These are phyloP conservation scores for Vitis labrusca DNA, from an alignment of 164 flowering plant species.

Conservation along the genomic window DNA sequence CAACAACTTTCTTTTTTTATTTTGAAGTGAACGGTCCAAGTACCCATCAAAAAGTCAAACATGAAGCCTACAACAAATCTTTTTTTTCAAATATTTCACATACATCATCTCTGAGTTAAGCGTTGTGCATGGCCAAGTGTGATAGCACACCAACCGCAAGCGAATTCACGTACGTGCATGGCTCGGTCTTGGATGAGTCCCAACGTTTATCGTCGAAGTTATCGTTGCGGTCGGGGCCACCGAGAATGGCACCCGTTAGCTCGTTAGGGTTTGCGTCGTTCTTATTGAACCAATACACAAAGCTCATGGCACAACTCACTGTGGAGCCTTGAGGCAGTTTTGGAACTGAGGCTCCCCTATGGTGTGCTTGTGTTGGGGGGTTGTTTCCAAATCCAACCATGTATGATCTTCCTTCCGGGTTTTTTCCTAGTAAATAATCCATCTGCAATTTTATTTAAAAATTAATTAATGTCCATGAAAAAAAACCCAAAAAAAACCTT, in stretches of 20 bases:
- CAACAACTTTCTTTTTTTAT: too few relatives aligned
- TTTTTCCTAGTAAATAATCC: constrained; percentile 78
- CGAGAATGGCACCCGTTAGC: constrained; percentile 89
- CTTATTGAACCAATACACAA: constrained; percentile 47
- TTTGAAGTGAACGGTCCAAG: too few relatives aligned
- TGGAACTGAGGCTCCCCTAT: constrained; percentile 86
- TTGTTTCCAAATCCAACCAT: constrained; percentile 90
- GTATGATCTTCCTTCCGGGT: constrained; percentile 72
- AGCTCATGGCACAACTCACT: constrained; percentile 68
- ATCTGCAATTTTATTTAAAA: constrained; percentile 43
- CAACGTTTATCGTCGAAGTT: constrained; percentile 61
- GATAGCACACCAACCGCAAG: constrained; percentile 50
- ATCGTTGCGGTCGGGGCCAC: constrained; percentile 83
- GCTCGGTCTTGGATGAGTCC: constrained; percentile 59
- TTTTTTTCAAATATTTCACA: too few relatives aligned
- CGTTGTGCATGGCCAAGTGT: constrained; percentile 25
- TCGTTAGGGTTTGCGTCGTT: constrained; percentile 65
- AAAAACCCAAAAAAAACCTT: too few relatives aligned
- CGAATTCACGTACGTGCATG: constrained; percentile 71
- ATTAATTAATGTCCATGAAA: too few relatives aligned
- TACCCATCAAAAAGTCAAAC: too few relatives aligned
- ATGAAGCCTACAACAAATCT: too few relatives aligned
- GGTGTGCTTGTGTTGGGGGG: constrained; percentile 78
- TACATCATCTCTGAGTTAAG: neutral
- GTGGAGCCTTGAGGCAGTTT: neutral